phyloP scores from a whole-genome alignment of 495 filamentous ascomycete genomes.

The Neurospora africana region DNA sequence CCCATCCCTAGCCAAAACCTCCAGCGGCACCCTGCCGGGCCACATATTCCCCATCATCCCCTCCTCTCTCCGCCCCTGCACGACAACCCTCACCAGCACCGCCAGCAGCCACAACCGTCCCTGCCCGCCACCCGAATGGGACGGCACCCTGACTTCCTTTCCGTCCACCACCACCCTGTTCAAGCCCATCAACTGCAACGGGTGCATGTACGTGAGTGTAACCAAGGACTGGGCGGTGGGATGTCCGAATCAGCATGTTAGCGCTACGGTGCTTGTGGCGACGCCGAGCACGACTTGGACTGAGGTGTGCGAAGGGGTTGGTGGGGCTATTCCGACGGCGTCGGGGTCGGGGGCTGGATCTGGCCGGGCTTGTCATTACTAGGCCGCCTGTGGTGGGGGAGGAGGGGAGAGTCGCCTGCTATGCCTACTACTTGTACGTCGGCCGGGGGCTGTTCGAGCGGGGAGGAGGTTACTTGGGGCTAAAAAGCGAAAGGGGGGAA shows the following conservation, averaged over 20 bases:
- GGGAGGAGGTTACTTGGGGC: not conserved
- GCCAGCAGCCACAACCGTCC: not conserved
- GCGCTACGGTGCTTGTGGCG: conserved; percentile 1
- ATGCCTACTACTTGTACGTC: not conserved
- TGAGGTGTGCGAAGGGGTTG: conserved; percentile 11
- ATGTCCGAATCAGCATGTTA: conserved; percentile 21
- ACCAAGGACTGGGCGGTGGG: conserved; percentile 5
- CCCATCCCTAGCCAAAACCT: not conserved
- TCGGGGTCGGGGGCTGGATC: too few species aligned
- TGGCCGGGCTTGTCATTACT: not conserved
- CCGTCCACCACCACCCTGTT: conserved; percentile 17
- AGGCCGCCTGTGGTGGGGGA: too few species aligned
- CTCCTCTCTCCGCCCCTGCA: conserved; percentile 10
- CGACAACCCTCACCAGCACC: conserved; percentile 11
- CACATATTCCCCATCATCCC: not conserved
- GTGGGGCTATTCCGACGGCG: not conserved
- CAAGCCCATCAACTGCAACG: conserved; percentile 20
- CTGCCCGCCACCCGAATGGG: conserved; percentile 14
- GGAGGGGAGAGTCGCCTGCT: not conserved
- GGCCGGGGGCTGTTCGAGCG: not conserved
- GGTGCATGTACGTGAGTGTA: conserved; percentile 16
- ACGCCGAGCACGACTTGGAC: conserved; percentile 19
- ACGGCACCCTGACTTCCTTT: conserved; percentile 17
- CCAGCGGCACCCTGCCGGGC: not conserved
- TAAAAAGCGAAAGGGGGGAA: not conserved